These are phyloP conservation scores for Isatis lusitanica DNA, from an alignment of 441 rosid genomes.

Conservation along the genomic window DNA sequence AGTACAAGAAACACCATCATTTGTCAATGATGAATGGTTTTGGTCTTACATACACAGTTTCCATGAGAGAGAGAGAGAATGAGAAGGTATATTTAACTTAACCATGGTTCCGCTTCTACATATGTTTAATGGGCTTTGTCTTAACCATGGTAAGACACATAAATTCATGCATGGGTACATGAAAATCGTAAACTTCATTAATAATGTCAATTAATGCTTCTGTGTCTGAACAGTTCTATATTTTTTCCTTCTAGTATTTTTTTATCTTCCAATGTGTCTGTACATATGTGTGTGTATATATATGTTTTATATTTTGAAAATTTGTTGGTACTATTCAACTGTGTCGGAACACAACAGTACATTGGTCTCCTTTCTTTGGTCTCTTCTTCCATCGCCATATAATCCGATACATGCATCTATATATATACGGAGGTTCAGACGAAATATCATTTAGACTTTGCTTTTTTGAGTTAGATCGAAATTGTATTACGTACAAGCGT, in stretches of 20 bases:
- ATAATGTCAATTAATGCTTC: slow-evolving; percentile 45
- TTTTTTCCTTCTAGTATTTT: background rate
- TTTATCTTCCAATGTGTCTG: slow-evolving; percentile 25
- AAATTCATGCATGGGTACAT: slow-evolving; percentile 35
- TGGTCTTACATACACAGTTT: slow-evolving; percentile 28
- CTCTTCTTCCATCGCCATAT: slow-evolving; percentile 33
- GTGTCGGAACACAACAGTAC: slow-evolving; percentile 40
- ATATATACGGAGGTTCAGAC: background rate
- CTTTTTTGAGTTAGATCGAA: slow-evolving; percentile 2
- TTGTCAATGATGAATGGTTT: slow-evolving; percentile 72
- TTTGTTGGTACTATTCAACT: slow-evolving; percentile 33
- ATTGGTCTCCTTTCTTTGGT: slow-evolving; percentile 44
- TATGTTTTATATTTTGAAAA: slow-evolving; percentile 28
- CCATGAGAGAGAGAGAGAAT: slow-evolving; percentile 2
- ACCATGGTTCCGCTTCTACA: slow-evolving; percentile 43
- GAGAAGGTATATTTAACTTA: background rate
- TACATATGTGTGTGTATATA: background rate
- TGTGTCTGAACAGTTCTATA: slow-evolving; percentile 35
- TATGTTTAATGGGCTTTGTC: slow-evolving; percentile 16
- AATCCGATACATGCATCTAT: slow-evolving; percentile 18
- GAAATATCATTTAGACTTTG: background rate
- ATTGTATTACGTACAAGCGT: background rate
- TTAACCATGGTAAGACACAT: slow-evolving; percentile 39
- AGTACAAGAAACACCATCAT: slow-evolving; percentile 82
- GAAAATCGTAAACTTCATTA: slow-evolving; percentile 40